Evolutionary conservation across 2,329 filamentous ascomycete species (phyloP), one percentile per base, ranked within the genome.

Genomic region (Tolypocladium tundrense): DNA sequence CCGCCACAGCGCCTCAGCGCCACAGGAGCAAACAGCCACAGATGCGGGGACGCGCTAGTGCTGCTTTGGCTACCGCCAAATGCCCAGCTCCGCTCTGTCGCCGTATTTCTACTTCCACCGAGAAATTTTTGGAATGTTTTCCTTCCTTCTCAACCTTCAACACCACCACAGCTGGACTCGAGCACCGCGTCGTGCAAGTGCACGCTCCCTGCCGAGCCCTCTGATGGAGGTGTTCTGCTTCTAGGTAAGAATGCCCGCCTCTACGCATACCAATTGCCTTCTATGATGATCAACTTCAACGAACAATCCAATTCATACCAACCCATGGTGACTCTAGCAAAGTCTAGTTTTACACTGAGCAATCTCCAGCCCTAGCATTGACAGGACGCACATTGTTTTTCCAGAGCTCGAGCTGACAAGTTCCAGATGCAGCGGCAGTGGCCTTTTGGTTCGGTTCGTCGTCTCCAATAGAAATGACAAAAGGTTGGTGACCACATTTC

Each of bases 271-370:
- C 54, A 53, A 56, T 60, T 55, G 24, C 54, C 61, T 57, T 68
- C 63, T 61, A 59, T 70, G 71, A 74, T 73, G 72, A 71, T 63
- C 57, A 65, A 54, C 60, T 64, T 64, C 64, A 70, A 72, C 72
- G 79, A 83, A 83, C 80, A 84, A 84, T 84, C 81, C 81, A 84
- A 84, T 73, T 79, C 80, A 79, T 79, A 84, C 80, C 72, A 75
- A 66, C 70, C 69, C 73, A 77, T 84, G 82, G 81, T 81, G 80
- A 83, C 71, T 64, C 67, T 41, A 60, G 62, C 72, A 68, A 72
- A 69, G 72, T 73, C 73, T 78, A 80, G 73, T 79, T 79, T 77
- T 77, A 79, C 74, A 67, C 81, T 84, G 81, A 84, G 77, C 79
- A 78, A 66, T 63, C 64, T 60, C 58, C n/a, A 27, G 31, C 31